A percentile compares a stretch with the other conserved stretches of the same genome.
These are phyloP conservation scores for Juglanconis oblonga DNA, from an alignment of 2,329 filamentous ascomycete genomes.

Conservation along the genomic window DNA sequence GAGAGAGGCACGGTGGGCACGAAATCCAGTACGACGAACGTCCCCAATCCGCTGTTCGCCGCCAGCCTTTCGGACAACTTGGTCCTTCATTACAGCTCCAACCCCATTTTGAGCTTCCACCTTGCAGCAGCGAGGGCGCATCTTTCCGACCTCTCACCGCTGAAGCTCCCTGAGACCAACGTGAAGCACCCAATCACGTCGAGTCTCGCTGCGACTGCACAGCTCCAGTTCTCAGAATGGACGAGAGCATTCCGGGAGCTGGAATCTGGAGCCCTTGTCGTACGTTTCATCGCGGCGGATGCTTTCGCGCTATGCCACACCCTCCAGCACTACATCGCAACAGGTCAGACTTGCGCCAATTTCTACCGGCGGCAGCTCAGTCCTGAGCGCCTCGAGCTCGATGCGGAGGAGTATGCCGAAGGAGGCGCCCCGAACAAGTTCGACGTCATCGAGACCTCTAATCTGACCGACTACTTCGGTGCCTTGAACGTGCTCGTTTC, in stretches of 20 bases:
- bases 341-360: slow-evolving; percentile 31
- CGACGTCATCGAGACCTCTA: slow-evolving; percentile 55
- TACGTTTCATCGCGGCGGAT: slow-evolving; percentile 49
- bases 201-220: slow-evolving; percentile 31
- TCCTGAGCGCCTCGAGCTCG: slow-evolving; percentile 37
- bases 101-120: slow-evolving; percentile 56
- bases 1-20: slow-evolving; percentile 5
- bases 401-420: slow-evolving; percentile 37
- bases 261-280: slow-evolving; percentile 23
- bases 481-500: slow-evolving; percentile 44
- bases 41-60: slow-evolving; percentile 45
- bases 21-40: slow-evolving; percentile 6
- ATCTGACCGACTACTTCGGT: slow-evolving; percentile 42
- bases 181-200: background rate
- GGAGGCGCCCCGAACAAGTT: slow-evolving; percentile 41
- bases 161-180: slow-evolving; percentile 25
- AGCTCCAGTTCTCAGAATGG: slow-evolving; percentile 47
- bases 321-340: slow-evolving; percentile 39
- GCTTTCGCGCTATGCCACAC: slow-evolving; percentile 50
- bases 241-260: slow-evolving; percentile 34
- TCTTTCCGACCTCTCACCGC: slow-evolving; percentile 36
- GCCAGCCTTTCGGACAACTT: slow-evolving; percentile 31
- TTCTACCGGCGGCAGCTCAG: slow-evolving; percentile 42
- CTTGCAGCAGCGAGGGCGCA: slow-evolving; percentile 45
- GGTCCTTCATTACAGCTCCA: slow-evolving; percentile 43